A percentile compares a stretch with the other conserved stretches of the same genome.
Conservation (phyloP, 192 early-diverging fungal genomes). For the Rhizoclosmatium globosum region DNA sequence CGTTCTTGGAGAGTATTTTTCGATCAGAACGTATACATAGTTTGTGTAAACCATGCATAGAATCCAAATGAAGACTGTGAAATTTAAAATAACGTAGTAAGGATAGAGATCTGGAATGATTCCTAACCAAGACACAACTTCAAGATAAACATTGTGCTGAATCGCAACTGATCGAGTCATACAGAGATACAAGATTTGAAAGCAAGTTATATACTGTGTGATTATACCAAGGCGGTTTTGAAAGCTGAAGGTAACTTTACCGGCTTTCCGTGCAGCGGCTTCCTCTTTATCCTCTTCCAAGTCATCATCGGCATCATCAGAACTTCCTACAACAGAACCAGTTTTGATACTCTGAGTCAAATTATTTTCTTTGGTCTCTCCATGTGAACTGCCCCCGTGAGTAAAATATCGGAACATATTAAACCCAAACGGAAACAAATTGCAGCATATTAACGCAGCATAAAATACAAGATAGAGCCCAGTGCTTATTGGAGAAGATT, state of each 20-base stretch:
- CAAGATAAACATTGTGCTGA: conserved; percentile 2
- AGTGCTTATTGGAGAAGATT: background rate
- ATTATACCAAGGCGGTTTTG: conserved; percentile 13
- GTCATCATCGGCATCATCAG: too few species aligned
- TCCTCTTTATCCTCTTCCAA: background rate
- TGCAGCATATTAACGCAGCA: background rate
- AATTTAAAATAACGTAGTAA: conserved; percentile 6
- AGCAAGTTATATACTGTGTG: conserved; percentile 14
- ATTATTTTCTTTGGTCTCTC: too few species aligned
- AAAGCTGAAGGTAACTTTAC: background rate
- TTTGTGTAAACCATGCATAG: conserved; percentile 3
- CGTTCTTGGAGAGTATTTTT: background rate
- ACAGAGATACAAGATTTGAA: conserved; percentile 16
- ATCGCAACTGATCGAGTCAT: conserved; percentile 10
- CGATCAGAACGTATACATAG: background rate
- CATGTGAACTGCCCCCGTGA: too few species aligned
- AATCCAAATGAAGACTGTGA: conserved; percentile 11
- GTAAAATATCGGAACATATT: background rate
- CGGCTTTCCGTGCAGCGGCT: too few species aligned
- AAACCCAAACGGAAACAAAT: background rate
- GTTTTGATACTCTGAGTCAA: background rate
- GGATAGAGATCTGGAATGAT: background rate
- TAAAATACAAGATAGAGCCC: conserved; percentile 11
- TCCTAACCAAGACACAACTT: background rate
- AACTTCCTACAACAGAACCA: background rate